Evolutionary conservation across 257 asterid species (phyloP).

Genomic region (Solanum virginianum): DNA sequence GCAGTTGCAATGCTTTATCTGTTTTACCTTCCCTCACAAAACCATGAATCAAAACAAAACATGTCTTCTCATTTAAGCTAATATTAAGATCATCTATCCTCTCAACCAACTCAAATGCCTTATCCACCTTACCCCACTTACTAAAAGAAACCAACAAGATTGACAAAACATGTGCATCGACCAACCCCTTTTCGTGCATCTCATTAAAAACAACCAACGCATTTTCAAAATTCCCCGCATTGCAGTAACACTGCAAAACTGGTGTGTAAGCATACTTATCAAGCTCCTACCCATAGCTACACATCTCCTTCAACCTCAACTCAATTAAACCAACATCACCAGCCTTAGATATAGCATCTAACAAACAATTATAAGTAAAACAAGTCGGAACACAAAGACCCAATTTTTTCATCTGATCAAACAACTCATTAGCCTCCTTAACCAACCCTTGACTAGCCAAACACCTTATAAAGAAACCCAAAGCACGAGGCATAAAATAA

Average conservation of each 20-base stretch:
- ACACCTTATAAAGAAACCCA: conserved; percentile 77
- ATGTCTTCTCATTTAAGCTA: conserved; percentile 60
- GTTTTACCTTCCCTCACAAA: conserved; percentile 47
- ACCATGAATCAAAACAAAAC: conserved; percentile 63
- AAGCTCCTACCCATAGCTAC: conserved; percentile 30
- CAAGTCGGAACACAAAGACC: conserved; percentile 40
- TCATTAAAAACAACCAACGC: conserved; percentile 50
- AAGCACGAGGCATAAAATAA: conserved; percentile 67
- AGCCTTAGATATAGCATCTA: conserved; percentile 44
- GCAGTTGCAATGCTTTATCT: conserved; percentile 56
- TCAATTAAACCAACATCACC: conserved; percentile 41
- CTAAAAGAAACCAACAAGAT: conserved; percentile 53
- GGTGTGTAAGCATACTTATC: conserved; percentile 75
- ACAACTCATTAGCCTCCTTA: conserved; percentile 59
- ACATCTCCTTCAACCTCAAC: conserved; percentile 58
- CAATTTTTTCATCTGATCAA: conserved; percentile 53
- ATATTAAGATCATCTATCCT: conserved; percentile 45
- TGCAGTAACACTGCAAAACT: conserved; percentile 70
- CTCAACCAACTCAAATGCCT: conserved; percentile 60
- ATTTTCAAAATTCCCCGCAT: conserved; percentile 42
- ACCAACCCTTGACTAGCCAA: conserved; percentile 62
- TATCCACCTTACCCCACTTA: conserved; percentile 58
- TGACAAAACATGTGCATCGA: conserved; percentile 61
- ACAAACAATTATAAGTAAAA: conserved; percentile 65
- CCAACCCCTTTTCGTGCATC: conserved; percentile 50